Evolutionary conservation across 2,329 filamentous ascomycete species (phyloP), one percentile per base, ranked within the genome.

Genomic region (Cryoendolithus antarcticus): DNA sequence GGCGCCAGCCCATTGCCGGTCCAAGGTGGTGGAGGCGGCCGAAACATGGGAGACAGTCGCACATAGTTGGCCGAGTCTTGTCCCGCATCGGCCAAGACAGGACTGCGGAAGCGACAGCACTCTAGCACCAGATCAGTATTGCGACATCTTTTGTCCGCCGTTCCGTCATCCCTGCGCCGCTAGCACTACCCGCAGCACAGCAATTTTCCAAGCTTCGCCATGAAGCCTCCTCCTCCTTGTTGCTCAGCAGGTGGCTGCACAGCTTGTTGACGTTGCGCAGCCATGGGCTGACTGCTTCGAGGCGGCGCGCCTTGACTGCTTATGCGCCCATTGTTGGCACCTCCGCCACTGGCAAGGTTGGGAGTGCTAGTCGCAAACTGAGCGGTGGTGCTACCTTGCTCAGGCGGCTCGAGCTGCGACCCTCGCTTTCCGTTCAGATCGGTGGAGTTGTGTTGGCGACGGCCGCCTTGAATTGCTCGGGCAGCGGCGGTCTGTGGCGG

Each of bases 321-420:
- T 42, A 36, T 35, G 38, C 39, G 37, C 34, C 4, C 39, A 19
- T 29, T 41, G 39, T 27, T 37, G 37, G 24, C 41, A 42, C 24
- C 24, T 27, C 24, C 24, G 7, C 24, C 24, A 27, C 24, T 27
- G 40, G 40, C 42, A 28, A 58, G 46, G 38, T 58, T 56, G 62
- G 86, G 84, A 57, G 82, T 84, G 67, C 86, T 94, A 72, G 86
- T 89, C 69, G 93, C 86, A 72, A 94, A 95, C 61, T 95, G 89
- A 50, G 89, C 89, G 64, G 93, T 85, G 48, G 86, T 95, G 58
- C 86, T 94, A 54, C 82, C 85, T 58, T 88, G 81, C 46, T 57
- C 55, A 10, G 49, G 51, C 52, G 86, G 84, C 48, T 88, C 89
- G 57, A 77, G 76, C 68, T 73, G 78, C 72, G 79, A 86, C 65